These are phyloP conservation scores for Aspergillus flavus DNA, from an alignment of 2,329 filamentous ascomycete species.

Conservation along the genomic window DNA sequence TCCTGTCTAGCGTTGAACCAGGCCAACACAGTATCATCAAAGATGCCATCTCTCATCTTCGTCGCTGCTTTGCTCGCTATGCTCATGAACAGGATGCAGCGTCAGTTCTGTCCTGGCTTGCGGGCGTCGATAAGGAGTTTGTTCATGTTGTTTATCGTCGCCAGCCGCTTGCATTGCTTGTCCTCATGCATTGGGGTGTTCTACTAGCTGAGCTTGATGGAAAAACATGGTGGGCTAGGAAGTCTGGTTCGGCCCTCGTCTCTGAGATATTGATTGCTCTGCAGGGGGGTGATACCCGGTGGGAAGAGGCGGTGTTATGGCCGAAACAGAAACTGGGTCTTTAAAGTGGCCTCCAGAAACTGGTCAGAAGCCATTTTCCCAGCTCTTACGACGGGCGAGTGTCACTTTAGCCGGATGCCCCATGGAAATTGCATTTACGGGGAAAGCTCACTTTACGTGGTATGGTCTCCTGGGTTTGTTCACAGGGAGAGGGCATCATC, in stretches of 20 bases:
- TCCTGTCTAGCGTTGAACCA: conserved; percentile 25
- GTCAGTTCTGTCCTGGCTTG: conserved; percentile 38
- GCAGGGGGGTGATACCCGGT: conserved; percentile 23
- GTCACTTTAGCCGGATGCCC: neutral
- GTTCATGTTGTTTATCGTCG: conserved; percentile 32
- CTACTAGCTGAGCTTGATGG: conserved; percentile 35
- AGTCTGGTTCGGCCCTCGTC: conserved; percentile 34
- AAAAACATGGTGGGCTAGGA: conserved; percentile 38
- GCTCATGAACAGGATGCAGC: conserved; percentile 27
- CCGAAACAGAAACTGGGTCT: conserved; percentile 32
- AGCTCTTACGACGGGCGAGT: neutral
- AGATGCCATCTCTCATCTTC: conserved; percentile 32
- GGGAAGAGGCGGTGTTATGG: conserved; percentile 34
- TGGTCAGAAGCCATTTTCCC: neutral
- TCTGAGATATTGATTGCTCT: conserved; percentile 30
- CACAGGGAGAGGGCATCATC: too few species aligned
- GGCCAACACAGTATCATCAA: conserved; percentile 35
- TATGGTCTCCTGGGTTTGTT: too few species aligned
- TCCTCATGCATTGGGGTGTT: conserved; percentile 41
- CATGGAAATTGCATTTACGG: neutral
- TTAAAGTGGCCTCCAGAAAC: conserved; percentile 11
- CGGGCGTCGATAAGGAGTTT: conserved; percentile 36
- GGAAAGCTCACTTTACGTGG: too few species aligned
- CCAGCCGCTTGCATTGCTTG: conserved; percentile 34
- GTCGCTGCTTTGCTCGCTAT: conserved; percentile 32